Conservation (phyloP, 1,284 basidiomycete species). For the Ceratobasidium sp. region DNA sequence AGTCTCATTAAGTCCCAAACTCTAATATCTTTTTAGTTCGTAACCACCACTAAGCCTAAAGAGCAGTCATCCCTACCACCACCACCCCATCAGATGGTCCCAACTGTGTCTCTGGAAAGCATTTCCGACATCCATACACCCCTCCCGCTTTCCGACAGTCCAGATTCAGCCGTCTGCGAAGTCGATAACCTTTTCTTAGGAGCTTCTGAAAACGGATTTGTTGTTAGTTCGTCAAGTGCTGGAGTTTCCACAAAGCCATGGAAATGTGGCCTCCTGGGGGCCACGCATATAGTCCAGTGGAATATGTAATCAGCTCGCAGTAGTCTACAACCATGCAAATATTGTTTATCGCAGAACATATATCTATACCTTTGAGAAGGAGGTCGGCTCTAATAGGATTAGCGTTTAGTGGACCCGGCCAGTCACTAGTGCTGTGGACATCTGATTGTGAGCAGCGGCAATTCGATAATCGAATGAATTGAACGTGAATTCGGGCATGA, state of each 20-base stretch:
- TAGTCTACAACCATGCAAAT: not conserved
- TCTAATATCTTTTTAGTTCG: constrained; percentile 50
- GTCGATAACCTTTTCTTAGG: constrained; percentile 48
- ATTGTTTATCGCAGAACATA: no score
- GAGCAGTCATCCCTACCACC: constrained; percentile 46
- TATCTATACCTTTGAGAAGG: no score
- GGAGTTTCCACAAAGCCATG: constrained; percentile 62
- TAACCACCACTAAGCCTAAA: constrained; percentile 17
- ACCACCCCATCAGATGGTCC: constrained; percentile 42
- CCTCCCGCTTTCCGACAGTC: not conserved
- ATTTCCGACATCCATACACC: not conserved
- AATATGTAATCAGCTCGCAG: not conserved
- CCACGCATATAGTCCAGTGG: constrained; percentile 37
- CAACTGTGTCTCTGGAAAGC: not conserved
- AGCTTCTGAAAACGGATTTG: constrained; percentile 61
- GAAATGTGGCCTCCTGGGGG: constrained; percentile 61
- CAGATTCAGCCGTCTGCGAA: constrained; percentile 32
- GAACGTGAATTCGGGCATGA: no score
- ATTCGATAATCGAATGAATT: not conserved
- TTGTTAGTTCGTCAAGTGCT: constrained; percentile 71
- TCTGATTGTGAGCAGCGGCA: no score
- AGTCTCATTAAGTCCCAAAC: constrained; percentile 5
- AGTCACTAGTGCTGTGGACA: no score
- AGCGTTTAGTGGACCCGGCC: no score
- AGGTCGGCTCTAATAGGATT: no score